Evolutionary conservation across 495 filamentous ascomycete species (phyloP), one percentile per base, ranked within the genome.

Genomic region (Aspergillus funiculosus): DNA sequence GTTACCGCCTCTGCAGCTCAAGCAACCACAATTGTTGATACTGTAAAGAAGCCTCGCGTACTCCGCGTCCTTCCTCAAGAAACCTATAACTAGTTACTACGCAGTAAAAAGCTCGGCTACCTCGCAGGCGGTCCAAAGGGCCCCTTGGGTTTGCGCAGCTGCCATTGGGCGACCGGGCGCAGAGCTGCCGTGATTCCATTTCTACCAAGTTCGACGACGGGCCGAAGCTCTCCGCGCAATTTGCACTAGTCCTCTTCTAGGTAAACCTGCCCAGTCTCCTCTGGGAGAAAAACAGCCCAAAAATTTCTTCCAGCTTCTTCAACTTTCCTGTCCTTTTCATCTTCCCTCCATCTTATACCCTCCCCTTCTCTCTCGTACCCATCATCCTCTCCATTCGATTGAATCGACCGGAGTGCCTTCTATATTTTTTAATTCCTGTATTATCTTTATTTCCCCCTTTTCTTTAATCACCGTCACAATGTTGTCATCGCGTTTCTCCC

Each of bases 401-500:
- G 61, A 68, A 53, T 66, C 71, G 58, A 50, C 60, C 55, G 59
- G 61, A 60, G 58, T 59, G 25, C 50, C 44, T 47, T 13, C 24
- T 51, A 56, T 52, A 48, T 10, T 57, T 54, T 53, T 54, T 56
- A 52, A 60, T 69, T 64, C 54, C 46, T 61, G 60, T 65, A 57
- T 65, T 65, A 60, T 55, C n/a, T 60, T 59, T 51, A 45, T 49
- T 42, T 30, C 18, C 39, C 58, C 9, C 62, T 62, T 54, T 40
- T 40, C 13, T 19, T 32, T 41, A n/a, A 19, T 59, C 54, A 46
- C 35, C 50, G 52, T 53, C 59, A 76, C 63, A 65, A 80, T 79
- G 76, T 60, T 80, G 54, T 66, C 75, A 53, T 75, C 71, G 54
- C 76, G 70, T 63, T 60, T 78, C 50, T 68, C 69, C 54, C 71